Conservation (phyloP, 2,329 filamentous ascomycete species). For the Chaetomiaceae sp. region DNA sequence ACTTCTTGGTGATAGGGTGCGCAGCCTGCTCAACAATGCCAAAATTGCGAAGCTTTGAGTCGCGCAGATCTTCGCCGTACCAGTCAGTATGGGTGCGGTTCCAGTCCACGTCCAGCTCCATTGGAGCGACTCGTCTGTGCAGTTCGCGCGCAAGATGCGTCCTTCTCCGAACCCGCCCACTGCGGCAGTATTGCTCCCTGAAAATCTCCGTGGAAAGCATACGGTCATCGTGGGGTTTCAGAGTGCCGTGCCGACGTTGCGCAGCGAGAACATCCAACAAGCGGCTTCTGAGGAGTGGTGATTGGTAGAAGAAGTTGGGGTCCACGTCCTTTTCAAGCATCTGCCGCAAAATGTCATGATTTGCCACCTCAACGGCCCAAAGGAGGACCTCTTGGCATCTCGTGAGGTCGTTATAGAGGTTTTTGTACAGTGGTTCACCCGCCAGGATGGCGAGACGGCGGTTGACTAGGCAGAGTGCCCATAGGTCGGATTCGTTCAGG, state of each 20-base stretch:
- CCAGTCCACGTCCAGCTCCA: neutral
- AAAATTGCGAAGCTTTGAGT: neutral
- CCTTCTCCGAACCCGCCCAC: neutral
- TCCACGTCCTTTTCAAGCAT: neutral
- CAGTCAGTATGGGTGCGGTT: neutral
- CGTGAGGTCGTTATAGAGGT: neutral
- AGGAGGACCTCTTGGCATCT: conserved; percentile 7
- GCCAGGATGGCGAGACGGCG: neutral
- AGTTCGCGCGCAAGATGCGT: neutral
- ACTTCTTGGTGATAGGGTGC: neutral
- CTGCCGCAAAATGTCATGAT: neutral
- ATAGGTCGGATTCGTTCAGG: neutral
- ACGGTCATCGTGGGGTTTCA: neutral
- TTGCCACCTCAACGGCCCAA: conserved; percentile 1
- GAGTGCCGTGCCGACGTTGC: neutral
- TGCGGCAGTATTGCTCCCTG: conserved; percentile 1
- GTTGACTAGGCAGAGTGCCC: neutral
- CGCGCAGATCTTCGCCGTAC: too few species aligned
- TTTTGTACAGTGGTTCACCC: neutral
- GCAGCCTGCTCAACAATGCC: neutral
- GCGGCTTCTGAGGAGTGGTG: neutral
- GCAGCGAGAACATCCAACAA: neutral
- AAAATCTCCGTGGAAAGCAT: neutral
- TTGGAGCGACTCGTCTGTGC: too few species aligned
- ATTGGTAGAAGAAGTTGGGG: conserved; percentile 4